These are phyloP conservation scores for Myriosclerotinia scirpicola DNA, from an alignment of 2,329 filamentous ascomycete genomes.

Conservation along the genomic window DNA sequence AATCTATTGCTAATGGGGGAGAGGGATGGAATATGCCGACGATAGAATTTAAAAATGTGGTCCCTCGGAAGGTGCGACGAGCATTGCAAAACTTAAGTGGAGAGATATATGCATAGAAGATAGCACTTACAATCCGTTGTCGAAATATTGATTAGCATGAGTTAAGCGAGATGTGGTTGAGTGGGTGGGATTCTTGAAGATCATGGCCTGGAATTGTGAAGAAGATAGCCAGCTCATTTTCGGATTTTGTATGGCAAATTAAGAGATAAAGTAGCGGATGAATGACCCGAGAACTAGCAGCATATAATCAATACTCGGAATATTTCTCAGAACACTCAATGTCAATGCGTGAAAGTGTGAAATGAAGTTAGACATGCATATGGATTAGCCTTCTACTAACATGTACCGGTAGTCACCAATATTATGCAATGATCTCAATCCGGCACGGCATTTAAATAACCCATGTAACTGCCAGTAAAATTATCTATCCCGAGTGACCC, in stretches of 20 bases:
- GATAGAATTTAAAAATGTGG: slow-evolving; percentile 1
- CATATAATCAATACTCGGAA: neutral
- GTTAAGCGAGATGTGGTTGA: neutral
- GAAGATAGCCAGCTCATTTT: no score
- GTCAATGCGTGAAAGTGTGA: neutral
- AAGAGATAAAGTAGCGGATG: neutral
- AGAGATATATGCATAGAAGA: neutral
- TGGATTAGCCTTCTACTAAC: neutral
- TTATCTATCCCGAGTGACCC: no score
- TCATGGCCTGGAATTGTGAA: neutral
- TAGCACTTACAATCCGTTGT: neutral
- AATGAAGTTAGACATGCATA: neutral
- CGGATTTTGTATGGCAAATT: neutral
- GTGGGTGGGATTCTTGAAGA: neutral
- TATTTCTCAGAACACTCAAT: neutral
- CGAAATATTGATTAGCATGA: neutral
- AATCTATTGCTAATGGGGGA: neutral
- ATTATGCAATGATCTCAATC: neutral
- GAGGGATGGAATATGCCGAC: neutral
- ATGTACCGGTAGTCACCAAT: neutral
- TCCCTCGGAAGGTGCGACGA: neutral
- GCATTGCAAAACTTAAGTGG: neutral
- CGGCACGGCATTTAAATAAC: no score
- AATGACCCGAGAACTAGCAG: no score
- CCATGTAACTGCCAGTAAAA: no score